Base-by-base conservation (phyloP, 2,329 filamentous ascomycete genomes). In the Pseudogymnoascus sp. region DNA sequence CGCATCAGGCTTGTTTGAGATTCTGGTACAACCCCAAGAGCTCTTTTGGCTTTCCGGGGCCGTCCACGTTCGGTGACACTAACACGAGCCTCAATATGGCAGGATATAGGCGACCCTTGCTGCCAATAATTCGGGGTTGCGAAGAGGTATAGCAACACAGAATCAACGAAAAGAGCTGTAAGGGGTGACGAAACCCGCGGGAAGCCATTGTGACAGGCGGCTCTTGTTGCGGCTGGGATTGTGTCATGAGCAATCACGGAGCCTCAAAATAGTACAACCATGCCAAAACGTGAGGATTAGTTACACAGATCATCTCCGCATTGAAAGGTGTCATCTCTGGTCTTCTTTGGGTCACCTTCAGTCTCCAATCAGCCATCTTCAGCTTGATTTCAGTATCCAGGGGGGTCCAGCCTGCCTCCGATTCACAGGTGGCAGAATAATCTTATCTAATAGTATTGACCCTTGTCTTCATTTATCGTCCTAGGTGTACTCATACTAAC, bases 251-350 rank as follows among this genome's bases (percentile, higher is more conserved):
- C 50, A 57, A 57, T 57, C 50, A 57, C n/a, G 50, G 50, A 57
- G 28, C 50, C 28, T 57, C 50, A 57, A 33, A 57, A 57, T 57
- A 57, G 50, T 57, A 57, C 28, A 33, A 57, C 50, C 50, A 35
- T 57, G 50, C 28, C 28, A 21, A 57, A 33, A 33, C 28, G 50
- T 21, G n/a, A 8, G 17, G 7, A 7, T 33, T 9, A 33, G 50
- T 33, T 15, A 57, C 50, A 57, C 47, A 57, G 6, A 19, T 57
- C 50, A 57, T 31, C n/a, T 31, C 47, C 47, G 31, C n/a, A 26
- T 11, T 19, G n/a, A 57, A 57, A 23, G 47, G 7, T 57, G 26
- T 57, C 47, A 31, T 33, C 28, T 57, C 28, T 28, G 8, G 23
- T 28, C 23, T 42, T 21, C 17, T 19, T 42, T 21, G 2, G 11